Conservation (phyloP, 441 rosid species). For the Biscutella laevigata region DNA sequence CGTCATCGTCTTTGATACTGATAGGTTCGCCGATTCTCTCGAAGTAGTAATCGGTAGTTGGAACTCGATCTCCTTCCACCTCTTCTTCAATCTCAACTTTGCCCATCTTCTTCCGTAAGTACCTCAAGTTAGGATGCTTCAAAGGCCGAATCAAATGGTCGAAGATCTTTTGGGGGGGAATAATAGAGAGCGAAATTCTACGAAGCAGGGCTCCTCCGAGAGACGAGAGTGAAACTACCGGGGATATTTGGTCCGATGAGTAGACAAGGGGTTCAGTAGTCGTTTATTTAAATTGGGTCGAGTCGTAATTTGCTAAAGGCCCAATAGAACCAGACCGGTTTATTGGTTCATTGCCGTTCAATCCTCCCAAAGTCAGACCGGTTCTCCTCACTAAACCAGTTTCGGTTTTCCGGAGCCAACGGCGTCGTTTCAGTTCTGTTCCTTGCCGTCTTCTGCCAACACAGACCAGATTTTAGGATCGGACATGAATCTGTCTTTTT, state of each 20-base stretch:
- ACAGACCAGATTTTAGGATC: conserved; percentile 11
- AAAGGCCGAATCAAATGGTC: background rate
- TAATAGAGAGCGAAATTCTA: background rate
- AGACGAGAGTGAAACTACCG: conserved; percentile 3
- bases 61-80: conserved; percentile 50
- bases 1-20: conserved; percentile 29
- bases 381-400: background rate
- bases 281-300: background rate
- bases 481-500: background rate
- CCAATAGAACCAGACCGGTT: background rate
- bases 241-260: conserved; percentile 13
- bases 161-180: conserved; percentile 11
- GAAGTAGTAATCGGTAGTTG: conserved; percentile 56
- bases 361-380: background rate
- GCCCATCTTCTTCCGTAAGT: conserved; percentile 18
- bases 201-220: conserved; percentile 1
- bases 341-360: too few relatives aligned
- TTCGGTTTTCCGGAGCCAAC: background rate
- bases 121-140: conserved; percentile 2
- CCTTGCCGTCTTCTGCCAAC: background rate
- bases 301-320: background rate
- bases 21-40: conserved; percentile 56
- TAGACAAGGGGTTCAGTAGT: background rate
- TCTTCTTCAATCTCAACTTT: conserved; percentile 36
- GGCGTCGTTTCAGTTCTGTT: background rate